phyloP scores from a whole-genome alignment of 140 eudicot species.

The Ambrosia hybrid region DNA sequence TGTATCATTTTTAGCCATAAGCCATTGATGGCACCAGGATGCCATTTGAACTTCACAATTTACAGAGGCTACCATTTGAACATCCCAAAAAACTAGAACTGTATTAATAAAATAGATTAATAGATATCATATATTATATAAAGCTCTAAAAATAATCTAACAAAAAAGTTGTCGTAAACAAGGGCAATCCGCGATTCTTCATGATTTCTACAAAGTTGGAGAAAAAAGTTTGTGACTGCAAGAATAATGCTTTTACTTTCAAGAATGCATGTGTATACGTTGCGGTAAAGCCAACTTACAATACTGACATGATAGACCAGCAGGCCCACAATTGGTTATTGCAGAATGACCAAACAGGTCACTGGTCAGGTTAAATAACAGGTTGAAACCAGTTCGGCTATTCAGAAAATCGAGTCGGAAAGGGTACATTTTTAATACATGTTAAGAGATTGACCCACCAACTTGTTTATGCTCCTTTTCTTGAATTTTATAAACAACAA shows the following conservation, averaged over 20 bases:
- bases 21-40: not conserved
- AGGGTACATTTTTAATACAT: too few species aligned
- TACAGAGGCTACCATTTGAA: not conserved
- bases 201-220: not conserved
- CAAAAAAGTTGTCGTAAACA: too few species aligned
- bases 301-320: not conserved
- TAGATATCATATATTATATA: not conserved
- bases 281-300: not conserved
- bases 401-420: too few species aligned
- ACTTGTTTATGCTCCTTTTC: not conserved
- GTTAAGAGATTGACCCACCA: too few species aligned
- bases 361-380: too few species aligned
- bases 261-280: not conserved
- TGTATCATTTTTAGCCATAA: constrained; percentile 14
- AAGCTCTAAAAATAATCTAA: not conserved
- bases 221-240: too few species aligned
- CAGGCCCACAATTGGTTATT: not conserved
- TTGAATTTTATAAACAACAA: not conserved
- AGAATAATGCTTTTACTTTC: not conserved
- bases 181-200: not conserved
- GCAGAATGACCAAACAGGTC: not conserved
- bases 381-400: too few species aligned
- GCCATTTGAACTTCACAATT: not conserved
- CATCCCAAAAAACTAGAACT: too few species aligned
- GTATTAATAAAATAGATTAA: not conserved